Evolutionary conservation across 1,139 yeast species (phyloP).

Genomic region (Nematodospora anomalae): DNA sequence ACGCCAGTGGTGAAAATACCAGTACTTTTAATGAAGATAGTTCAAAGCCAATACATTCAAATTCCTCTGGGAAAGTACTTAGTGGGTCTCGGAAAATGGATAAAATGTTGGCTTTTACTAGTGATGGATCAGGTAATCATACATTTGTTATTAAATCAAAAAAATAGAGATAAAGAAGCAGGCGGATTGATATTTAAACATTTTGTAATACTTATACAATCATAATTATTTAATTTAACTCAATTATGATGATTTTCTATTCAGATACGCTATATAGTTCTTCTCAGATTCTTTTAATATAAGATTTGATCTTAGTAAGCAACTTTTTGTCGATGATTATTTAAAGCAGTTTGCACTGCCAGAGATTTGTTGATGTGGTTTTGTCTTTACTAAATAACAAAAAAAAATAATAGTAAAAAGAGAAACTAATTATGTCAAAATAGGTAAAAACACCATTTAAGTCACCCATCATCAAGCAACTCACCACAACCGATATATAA

Average conservation of each 20-base stretch:
- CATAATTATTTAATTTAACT: too few relatives aligned
- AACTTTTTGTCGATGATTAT: too few relatives aligned
- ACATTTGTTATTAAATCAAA: conserved; percentile 41
- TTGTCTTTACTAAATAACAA: neutral
- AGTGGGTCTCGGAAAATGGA: conserved; percentile 27
- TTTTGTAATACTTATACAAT: too few relatives aligned
- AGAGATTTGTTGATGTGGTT: neutral
- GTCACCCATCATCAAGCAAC: neutral
- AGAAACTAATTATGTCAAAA: neutral
- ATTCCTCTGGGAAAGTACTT: conserved; percentile 25
- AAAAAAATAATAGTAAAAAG: neutral
- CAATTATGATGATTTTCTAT: neutral
- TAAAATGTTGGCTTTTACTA: conserved; percentile 44
- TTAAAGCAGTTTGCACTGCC: too few relatives aligned
- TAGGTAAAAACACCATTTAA: neutral
- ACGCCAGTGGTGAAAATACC: conserved; percentile 12
- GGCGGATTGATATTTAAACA: too few relatives aligned
- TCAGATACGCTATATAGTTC: neutral
- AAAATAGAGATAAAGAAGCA: conserved; percentile 20
- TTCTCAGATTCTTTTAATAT: too few relatives aligned
- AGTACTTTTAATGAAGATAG: conserved; percentile 12
- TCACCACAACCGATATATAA: too few relatives aligned
- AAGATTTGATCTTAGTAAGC: too few relatives aligned
- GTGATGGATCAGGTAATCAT: conserved; percentile 44
- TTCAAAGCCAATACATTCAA: conserved; percentile 25